Evolutionary conservation across 2,329 filamentous ascomycete genomes (phyloP).

Genomic region (Hypoxylon sp.): DNA sequence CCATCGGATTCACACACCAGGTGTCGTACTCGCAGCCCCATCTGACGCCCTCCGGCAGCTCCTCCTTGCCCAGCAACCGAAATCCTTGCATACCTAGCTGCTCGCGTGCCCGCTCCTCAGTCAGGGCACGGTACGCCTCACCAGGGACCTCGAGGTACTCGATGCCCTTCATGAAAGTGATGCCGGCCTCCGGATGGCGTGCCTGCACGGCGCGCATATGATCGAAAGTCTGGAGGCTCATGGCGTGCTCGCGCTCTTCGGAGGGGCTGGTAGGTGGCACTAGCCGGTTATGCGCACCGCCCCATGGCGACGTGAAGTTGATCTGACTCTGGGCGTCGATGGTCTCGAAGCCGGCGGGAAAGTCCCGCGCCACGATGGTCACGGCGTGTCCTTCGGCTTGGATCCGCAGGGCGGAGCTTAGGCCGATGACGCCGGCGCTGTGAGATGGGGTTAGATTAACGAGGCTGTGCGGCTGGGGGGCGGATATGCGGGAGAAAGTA

Average conservation of each 20-base stretch:
- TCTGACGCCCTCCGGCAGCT: constrained; percentile 61
- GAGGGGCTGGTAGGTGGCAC: constrained; percentile 59
- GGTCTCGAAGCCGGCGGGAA: constrained; percentile 64
- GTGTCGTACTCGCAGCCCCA: constrained; percentile 68
- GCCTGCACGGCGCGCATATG: constrained; percentile 58
- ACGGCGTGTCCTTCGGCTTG: constrained; percentile 60
- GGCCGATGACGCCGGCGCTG: constrained; percentile 69
- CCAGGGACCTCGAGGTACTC: constrained; percentile 67
- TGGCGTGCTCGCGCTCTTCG: constrained; percentile 60
- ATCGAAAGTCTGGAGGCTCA: constrained; percentile 61
- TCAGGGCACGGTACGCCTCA: constrained; percentile 59
- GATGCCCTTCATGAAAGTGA: constrained; percentile 65
- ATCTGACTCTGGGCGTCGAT: constrained; percentile 59
- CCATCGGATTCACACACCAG: constrained; percentile 69
- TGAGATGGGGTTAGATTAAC: constrained; percentile 14
- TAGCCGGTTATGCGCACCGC: constrained; percentile 69
- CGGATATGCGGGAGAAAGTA: constrained; percentile 26
- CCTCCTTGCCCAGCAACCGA: constrained; percentile 54
- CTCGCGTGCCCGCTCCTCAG: constrained; percentile 49
- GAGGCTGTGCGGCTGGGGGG: background rate
- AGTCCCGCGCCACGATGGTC: constrained; percentile 63
- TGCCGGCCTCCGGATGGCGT: constrained; percentile 59
- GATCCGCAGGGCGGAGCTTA: constrained; percentile 64
- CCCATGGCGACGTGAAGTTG: constrained; percentile 72
- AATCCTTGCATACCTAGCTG: constrained; percentile 58